These are phyloP conservation scores for Wickerhamiella qilinensis DNA, from an alignment of 805 yeast genomes.

Conservation along the genomic window DNA sequence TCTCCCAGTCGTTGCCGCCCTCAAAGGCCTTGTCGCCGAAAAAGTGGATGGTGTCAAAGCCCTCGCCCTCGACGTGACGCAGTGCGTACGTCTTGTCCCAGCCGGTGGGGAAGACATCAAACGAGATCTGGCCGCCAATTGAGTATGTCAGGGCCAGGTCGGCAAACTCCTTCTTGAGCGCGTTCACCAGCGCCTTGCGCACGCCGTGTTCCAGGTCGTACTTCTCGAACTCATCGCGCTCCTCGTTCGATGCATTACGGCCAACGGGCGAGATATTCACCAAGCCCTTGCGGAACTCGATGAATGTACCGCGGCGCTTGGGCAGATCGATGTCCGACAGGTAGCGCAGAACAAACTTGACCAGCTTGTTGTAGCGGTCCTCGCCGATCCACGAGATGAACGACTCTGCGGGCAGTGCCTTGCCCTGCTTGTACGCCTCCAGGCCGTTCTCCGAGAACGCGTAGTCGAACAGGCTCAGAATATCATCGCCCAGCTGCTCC, in stretches of 20 bases:
- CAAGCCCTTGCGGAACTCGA: conserved; percentile 99
- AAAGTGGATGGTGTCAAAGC: conserved; percentile 81
- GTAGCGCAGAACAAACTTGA: conserved; percentile 71
- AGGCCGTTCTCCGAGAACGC: conserved; percentile 96
- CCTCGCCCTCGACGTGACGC: conserved; percentile 76
- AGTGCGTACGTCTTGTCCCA: conserved; percentile 99
- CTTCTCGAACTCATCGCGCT: conserved; percentile 83
- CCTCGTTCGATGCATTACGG: conserved; percentile 89
- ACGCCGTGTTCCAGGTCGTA: conserved; percentile 67
- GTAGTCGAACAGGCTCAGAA: conserved; percentile 75
- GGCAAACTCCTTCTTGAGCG: conserved; percentile 67
- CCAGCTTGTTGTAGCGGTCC: conserved; percentile 79
- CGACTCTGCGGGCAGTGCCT: conserved; percentile 79
- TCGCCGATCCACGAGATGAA: conserved; percentile 94
- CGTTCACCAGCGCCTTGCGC: conserved; percentile 72
- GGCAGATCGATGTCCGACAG: conserved; percentile 80
- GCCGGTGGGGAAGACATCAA: conserved; percentile 99
- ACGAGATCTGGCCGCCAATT: conserved; percentile 98
- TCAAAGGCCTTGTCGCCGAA: conserved; percentile 92
- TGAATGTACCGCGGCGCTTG: conserved; percentile 94
- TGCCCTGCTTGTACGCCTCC: conserved; percentile 88
- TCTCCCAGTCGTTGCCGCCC: conserved; percentile 99
- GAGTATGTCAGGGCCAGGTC: conserved; percentile 84
- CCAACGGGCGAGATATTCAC: conserved; percentile 97
- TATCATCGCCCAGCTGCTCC: conserved; percentile 79